Evolutionary conservation across 768 basidiomycete genomes (phyloP).

Genomic region (Termitomyces sp.): DNA sequence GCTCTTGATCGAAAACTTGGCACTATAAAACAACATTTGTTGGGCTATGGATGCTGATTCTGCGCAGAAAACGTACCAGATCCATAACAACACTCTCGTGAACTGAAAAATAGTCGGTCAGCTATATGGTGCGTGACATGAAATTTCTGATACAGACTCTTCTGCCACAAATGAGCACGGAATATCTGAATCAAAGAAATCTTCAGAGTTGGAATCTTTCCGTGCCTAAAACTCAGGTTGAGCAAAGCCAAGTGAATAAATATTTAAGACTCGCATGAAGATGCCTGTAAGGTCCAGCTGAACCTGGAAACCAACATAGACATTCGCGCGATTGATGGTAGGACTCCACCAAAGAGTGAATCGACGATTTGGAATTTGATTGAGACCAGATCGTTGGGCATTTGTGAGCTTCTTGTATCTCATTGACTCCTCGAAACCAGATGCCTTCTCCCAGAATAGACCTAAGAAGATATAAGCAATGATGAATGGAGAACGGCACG

Average conservation of each 20-base stretch:
- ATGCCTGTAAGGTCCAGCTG: constrained; percentile 97
- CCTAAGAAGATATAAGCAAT: constrained; percentile 29
- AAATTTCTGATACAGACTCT: constrained; percentile 61
- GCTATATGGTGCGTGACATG: constrained; percentile 17
- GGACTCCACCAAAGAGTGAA: constrained; percentile 99
- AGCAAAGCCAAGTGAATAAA: not conserved
- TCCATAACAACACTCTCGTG: constrained; percentile 94
- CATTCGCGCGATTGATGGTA: constrained; percentile 98
- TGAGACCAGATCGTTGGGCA: constrained; percentile 96
- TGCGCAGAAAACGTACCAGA: constrained; percentile 42
- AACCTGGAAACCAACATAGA: constrained; percentile 99
- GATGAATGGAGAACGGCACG: not conserved
- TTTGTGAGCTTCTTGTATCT: constrained; percentile 96
- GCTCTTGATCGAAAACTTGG: constrained; percentile 98
- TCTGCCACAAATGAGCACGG: constrained; percentile 99
- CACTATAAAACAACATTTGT: constrained; percentile 42
- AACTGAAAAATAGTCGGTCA: constrained; percentile 38
- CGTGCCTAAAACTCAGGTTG: constrained; percentile 58
- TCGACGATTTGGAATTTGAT: constrained; percentile 97
- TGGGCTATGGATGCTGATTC: not conserved
- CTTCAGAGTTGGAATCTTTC: constrained; percentile 96
- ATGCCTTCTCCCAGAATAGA: constrained; percentile 98
- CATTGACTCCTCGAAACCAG: constrained; percentile 96
- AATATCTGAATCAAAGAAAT: constrained; percentile 99
- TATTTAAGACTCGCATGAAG: constrained; percentile 60